Conservation (phyloP, 257 asterid genomes). For the Nicotiana noctiflora region DNA sequence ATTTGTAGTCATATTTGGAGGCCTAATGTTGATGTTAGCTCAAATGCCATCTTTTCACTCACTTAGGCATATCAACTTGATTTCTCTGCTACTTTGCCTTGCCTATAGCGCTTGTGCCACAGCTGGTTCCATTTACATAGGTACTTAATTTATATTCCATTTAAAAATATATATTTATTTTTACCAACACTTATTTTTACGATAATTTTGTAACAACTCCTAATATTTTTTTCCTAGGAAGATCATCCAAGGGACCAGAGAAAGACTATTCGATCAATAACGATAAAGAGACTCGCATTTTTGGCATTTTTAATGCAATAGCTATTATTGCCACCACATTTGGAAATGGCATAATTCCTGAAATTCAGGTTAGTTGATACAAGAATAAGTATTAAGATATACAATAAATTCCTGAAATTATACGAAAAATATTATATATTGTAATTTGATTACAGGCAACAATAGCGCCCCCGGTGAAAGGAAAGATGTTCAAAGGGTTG, state of each 20-base stretch:
- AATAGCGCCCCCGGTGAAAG: constrained; percentile 74
- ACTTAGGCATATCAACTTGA: constrained; percentile 72
- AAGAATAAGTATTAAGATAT: too few relatives aligned
- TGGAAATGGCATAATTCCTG: constrained; percentile 94
- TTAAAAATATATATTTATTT: neutral
- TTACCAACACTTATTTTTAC: neutral
- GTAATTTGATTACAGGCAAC: constrained; percentile 48
- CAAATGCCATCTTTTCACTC: constrained; percentile 98
- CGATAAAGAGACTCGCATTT: constrained; percentile 37
- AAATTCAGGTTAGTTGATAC: constrained; percentile 53
- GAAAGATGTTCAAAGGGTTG: constrained; percentile 92
- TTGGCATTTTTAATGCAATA: constrained; percentile 64
- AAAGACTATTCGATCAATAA: constrained; percentile 50
- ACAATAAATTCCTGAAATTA: too few relatives aligned
- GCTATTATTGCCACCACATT: constrained; percentile 87
- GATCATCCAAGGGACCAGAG: constrained; percentile 58
- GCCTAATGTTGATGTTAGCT: constrained; percentile 68
- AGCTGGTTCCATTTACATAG: constrained; percentile 71
- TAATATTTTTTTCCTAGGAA: constrained; percentile 37
- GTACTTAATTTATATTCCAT: constrained; percentile 24
- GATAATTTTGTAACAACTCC: neutral
- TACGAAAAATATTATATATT: too few relatives aligned
- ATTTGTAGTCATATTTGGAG: constrained; percentile 72
- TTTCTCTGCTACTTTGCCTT: constrained; percentile 59
- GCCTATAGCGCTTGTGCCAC: constrained; percentile 83